Conservation (phyloP, 768 basidiomycete genomes). For the Termitomyces sp. region DNA sequence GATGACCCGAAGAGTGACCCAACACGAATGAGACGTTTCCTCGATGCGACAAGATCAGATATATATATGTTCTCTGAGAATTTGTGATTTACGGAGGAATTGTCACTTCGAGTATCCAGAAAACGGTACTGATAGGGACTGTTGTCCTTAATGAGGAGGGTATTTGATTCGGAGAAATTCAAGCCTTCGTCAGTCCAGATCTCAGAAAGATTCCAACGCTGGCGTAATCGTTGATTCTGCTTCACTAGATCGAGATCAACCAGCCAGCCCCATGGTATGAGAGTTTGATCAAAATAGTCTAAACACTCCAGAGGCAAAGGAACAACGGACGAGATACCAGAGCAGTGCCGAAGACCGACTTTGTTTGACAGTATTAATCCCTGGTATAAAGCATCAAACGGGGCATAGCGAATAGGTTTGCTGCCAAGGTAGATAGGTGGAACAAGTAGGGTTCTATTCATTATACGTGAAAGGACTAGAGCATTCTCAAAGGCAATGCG, state of each 20-base stretch:
- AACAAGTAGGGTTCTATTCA: conserved; percentile 74
- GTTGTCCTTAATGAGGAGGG: conserved; percentile 45
- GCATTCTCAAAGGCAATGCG: conserved; percentile 86
- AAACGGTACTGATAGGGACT: conserved; percentile 62
- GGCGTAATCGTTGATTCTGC: conserved; percentile 35
- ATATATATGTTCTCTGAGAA: conserved; percentile 41
- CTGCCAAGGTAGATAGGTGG: conserved; percentile 70
- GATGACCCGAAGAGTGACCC: conserved; percentile 78
- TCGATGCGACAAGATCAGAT: conserved; percentile 30
- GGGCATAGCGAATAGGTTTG: conserved; percentile 55
- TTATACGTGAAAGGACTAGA: conserved; percentile 58
- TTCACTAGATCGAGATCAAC: conserved; percentile 45
- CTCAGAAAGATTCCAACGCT: conserved; percentile 45
- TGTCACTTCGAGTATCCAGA: conserved; percentile 35
- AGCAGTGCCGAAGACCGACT: conserved; percentile 48
- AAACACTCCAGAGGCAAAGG: conserved; percentile 50
- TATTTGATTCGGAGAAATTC: conserved; percentile 32
- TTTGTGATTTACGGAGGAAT: conserved; percentile 25
- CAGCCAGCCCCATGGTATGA: conserved; percentile 67
- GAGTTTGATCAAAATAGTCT: conserved; percentile 55
- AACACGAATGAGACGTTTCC: conserved; percentile 55
- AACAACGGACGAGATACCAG: conserved; percentile 26
- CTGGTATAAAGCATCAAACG: conserved; percentile 43
- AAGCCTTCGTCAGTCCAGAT: conserved; percentile 43
- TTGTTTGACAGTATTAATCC: conserved; percentile 46